These are phyloP conservation scores for Annona cherimola DNA, from an alignment of 164 flowering plant genomes.

Conservation along the genomic window DNA sequence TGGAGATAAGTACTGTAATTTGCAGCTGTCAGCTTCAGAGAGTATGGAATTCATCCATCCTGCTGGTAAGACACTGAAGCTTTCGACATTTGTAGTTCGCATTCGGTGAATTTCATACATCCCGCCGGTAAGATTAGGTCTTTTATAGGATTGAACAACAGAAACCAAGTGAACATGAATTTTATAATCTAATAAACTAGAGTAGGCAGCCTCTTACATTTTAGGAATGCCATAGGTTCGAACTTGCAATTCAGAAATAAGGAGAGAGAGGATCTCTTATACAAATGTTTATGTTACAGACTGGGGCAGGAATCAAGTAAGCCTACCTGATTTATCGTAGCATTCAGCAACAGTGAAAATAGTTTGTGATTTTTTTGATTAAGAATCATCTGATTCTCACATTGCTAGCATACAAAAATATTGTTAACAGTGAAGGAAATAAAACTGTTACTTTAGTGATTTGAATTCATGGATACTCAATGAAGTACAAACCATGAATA, in stretches of 20 bases:
- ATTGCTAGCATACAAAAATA: background rate
- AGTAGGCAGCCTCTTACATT: background rate
- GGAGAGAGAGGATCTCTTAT: background rate
- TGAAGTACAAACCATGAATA: background rate
- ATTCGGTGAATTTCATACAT: background rate
- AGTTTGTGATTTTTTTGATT: background rate
- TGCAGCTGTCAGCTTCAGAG: slow-evolving; percentile 15
- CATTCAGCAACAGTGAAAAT: too few species aligned
- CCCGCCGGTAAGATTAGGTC: background rate
- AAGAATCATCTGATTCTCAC: background rate
- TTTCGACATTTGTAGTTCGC: background rate
- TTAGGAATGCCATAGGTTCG: background rate
- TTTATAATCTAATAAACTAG: background rate
- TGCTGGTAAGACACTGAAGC: background rate
- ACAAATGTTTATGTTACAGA: too few species aligned
- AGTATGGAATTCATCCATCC: slow-evolving; percentile 1
- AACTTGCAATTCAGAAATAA: too few species aligned
- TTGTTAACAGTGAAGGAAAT: background rate
- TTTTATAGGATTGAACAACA: background rate
- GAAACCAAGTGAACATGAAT: background rate
- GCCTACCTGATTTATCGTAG: background rate
- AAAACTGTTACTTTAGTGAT: background rate
- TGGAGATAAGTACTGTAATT: slow-evolving; percentile 24
- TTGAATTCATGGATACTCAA: background rate
- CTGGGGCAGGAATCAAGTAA: background rate